Evolutionary conservation across 345 rosid species (phyloP), one percentile per base, ranked within the genome.

Genomic region (Salix koriyanagi): DNA sequence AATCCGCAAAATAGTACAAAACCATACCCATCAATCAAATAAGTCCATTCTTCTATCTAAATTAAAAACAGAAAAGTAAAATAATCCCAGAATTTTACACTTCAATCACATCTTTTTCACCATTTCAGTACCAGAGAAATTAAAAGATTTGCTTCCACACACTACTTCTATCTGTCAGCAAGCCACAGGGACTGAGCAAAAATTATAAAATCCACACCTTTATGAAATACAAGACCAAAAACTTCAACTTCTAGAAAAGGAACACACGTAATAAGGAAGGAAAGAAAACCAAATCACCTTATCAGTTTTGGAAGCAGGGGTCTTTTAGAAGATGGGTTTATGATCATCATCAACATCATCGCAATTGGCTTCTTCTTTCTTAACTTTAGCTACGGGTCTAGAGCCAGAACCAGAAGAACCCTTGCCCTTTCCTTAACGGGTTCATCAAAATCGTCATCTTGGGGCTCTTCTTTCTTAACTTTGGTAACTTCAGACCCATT

Each of bases 401-500:
- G 89, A 25, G 7, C 85, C 83, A 37, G 86, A 84, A 46, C 52
- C 80, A 41, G 86, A 73, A 12, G 81, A 72, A 75, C 62, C 76
- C 14, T 69, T 69, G 61, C 44, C 70, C 42, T 60, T 77, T 14
- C 54, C 60, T 67, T 76, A 7, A 60, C 18, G 65, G 71, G 71
- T 64, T 25, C 8, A 10, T 71, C 73, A 44, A 34, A 69, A 67
- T 78, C 84, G 0, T 75, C 82, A 39, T 76, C 71, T 56, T 34
- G 62, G 26, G 81, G 81, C 60, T 84, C 91, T 69, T 84, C 90
- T 76, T 87, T 91, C 88, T 87, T 88, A 75, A 71, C 76, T 75
- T 77, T 84, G 62, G 66, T 14, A 16, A 30, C 50, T 73, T 79
- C 74, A 26, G 78, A 77, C 74, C 76, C 84, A 69, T 86, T 68